Percentiles rank a stretch among this genome's conserved stretches.
These are phyloP conservation scores for Fusarium austroafricanum DNA, from an alignment of 2,329 filamentous ascomycete genomes.

Conservation along the genomic window DNA sequence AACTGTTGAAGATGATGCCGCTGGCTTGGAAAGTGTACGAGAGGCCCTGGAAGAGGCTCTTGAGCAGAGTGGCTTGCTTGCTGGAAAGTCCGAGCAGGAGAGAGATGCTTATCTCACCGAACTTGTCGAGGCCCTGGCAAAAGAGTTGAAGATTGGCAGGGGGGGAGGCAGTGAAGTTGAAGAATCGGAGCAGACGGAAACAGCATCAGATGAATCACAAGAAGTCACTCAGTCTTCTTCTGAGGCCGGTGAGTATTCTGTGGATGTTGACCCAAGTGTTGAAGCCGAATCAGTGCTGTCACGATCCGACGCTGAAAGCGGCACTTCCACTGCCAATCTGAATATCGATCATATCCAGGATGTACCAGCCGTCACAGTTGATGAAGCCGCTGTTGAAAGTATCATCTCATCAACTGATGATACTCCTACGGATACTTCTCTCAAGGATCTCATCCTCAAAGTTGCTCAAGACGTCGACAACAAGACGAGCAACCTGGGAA, in stretches of 20 bases:
- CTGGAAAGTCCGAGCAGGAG: conserved; percentile 58
- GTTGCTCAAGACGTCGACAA: conserved; percentile 61
- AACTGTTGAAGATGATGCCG: conserved; percentile 67
- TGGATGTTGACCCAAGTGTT: background rate
- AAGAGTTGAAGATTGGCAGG: conserved; percentile 45
- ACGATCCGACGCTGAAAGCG: background rate
- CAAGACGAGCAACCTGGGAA: conserved; percentile 55
- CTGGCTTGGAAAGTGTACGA: conserved; percentile 62
- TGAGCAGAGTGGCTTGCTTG: conserved; percentile 64
- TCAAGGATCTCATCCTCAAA: conserved; percentile 64
- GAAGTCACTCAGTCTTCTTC: background rate
- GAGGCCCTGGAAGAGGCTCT: conserved; percentile 67
- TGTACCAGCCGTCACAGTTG: background rate
- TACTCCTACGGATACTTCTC: conserved; percentile 37
- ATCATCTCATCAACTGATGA: background rate
- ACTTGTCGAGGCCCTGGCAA: conserved; percentile 62
- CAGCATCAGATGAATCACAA: conserved; percentile 1
- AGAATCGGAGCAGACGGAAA: conserved; percentile 13
- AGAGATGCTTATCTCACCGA: conserved; percentile 61
- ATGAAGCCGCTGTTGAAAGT: background rate
- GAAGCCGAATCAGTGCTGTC: background rate
- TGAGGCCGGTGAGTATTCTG: background rate
- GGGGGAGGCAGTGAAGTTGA: conserved; percentile 35
- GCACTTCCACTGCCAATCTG: background rate
- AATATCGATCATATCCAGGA: background rate